phyloP scores from a whole-genome alignment of 2,329 filamentous ascomycete species.

The Parafenestella ontariensis region DNA sequence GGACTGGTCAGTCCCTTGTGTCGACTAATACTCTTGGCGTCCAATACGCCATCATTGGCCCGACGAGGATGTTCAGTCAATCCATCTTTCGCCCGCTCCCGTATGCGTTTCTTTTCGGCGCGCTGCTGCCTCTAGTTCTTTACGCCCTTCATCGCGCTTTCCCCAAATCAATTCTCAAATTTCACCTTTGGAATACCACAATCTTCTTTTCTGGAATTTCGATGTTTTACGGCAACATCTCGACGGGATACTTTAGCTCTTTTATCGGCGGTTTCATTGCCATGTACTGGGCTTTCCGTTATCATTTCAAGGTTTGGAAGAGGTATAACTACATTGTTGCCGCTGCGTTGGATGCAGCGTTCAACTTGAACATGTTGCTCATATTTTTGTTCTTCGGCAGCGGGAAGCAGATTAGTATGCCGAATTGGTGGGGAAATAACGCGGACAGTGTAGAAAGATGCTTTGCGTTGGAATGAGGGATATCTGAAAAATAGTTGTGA shows the following conservation, averaged over 20 bases:
- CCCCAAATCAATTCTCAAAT: slow-evolving; percentile 61
- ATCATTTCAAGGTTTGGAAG: slow-evolving; percentile 65
- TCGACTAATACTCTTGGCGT: slow-evolving; percentile 62
- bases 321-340: slow-evolving; percentile 68
- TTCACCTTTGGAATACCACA: slow-evolving; percentile 65
- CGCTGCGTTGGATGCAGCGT: slow-evolving; percentile 68
- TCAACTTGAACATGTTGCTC: slow-evolving; percentile 67
- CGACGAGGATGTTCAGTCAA: slow-evolving; percentile 58
- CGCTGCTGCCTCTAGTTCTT: slow-evolving; percentile 55
- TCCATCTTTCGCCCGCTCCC: slow-evolving; percentile 59
- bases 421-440: slow-evolving; percentile 71
- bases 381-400: slow-evolving; percentile 67
- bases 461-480: slow-evolving; percentile 57
- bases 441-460: slow-evolving; percentile 63
- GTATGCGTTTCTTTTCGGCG: slow-evolving; percentile 62
- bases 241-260: slow-evolving; percentile 63
- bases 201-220: slow-evolving; percentile 66
- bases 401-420: slow-evolving; percentile 65
- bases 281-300: slow-evolving; percentile 66
- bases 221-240: slow-evolving; percentile 67
- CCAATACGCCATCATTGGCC: slow-evolving; percentile 67
- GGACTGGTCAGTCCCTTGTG: slow-evolving; percentile 65
- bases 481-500: too few relatives aligned
- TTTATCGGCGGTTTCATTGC: slow-evolving; percentile 68
- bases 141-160: slow-evolving; percentile 62